Percentiles rank a stretch among this genome's conserved stretches.
Conservation (phyloP, 805 yeast species). For the Kockiozyma suomiensis region DNA sequence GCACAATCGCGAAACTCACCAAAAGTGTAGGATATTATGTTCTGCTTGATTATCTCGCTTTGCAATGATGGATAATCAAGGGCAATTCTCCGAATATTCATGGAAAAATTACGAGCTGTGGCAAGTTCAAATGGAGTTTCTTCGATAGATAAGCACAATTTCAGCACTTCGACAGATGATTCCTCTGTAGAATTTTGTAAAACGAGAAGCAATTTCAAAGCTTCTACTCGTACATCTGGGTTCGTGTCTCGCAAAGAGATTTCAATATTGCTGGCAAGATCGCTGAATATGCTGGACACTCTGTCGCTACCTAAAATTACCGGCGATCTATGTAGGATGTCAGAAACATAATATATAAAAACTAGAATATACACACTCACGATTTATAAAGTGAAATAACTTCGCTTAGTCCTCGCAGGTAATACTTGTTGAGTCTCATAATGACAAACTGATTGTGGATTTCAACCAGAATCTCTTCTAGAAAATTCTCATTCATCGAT, state of each 20-base stretch:
- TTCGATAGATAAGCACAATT: conserved; percentile 63
- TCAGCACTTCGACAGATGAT: conserved; percentile 48
- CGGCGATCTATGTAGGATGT: neutral
- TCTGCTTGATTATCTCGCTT: conserved; percentile 3
- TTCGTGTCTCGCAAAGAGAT: neutral
- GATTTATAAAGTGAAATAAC: conserved; percentile 33
- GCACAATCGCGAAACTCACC: conserved; percentile 8
- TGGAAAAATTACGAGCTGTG: conserved; percentile 71
- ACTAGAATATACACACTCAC: neutral
- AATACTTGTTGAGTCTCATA: neutral
- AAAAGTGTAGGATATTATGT: conserved; percentile 14
- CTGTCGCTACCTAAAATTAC: neutral
- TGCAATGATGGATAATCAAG: conserved; percentile 20
- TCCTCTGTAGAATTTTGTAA: conserved; percentile 2
- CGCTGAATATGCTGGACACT: neutral
- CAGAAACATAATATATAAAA: neutral
- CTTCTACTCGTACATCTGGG: conserved; percentile 14
- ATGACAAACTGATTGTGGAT: neutral
- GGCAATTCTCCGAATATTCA: conserved; percentile 57
- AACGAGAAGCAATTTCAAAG: conserved; percentile 41
- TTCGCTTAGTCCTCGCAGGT: conserved; percentile 2
- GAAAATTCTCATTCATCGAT: neutral
- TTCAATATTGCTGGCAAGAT: neutral
- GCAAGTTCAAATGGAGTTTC: conserved; percentile 69
- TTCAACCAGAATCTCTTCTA: neutral